Evolutionary conservation across 345 rosid species (phyloP), one percentile per base, ranked within the genome.

Genomic region (Sisymbrium altissimum): DNA sequence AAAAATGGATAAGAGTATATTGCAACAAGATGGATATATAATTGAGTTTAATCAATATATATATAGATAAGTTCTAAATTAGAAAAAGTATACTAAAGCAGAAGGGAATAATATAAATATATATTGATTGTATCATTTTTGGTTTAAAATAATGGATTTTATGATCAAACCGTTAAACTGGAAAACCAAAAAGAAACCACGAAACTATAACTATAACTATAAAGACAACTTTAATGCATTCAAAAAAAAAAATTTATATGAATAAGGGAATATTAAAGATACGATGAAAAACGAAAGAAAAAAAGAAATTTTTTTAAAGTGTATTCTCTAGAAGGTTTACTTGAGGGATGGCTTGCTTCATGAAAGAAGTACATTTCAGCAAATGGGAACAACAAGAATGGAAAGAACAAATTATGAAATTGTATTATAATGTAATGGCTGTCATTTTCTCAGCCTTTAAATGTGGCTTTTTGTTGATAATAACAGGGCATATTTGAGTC

Each of bases 381-480:
- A 66, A 41, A 62, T 45, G 44, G n/a, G 58, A 69, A 63, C 54
- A 64, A 36, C 79, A 76, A 53, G 45, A 69, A 62, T 53, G 64
- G 38, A 2, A 40, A 52, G 13, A 4, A n/a, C n/a, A n/a, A 4
- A 49, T 23, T 23, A 23, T 11, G 14, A 50, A 53, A 70, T 8
- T 38, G 18, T 70, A 53, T 64, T 64, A 70, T 64, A 76, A 55
- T 76, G 75, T 70, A 64, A 56, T 76, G 80, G 80, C 25, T 76
- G 67, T 76, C 80, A 56, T 76, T 76, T 53, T 76, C 80, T 45
- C 21, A 29, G 75, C 75, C 80, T 76, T 76, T 76, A 70, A 70
- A 76, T 76, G 76, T 70, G 80, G 75, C 80, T 76, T 76, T 75
- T 76, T 46, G 71, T 64, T 76, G 76, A 76, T 70, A 76, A 64